Conservation (phyloP, 352 stramenopile species). For the Phytophthora boehmeriae region DNA sequence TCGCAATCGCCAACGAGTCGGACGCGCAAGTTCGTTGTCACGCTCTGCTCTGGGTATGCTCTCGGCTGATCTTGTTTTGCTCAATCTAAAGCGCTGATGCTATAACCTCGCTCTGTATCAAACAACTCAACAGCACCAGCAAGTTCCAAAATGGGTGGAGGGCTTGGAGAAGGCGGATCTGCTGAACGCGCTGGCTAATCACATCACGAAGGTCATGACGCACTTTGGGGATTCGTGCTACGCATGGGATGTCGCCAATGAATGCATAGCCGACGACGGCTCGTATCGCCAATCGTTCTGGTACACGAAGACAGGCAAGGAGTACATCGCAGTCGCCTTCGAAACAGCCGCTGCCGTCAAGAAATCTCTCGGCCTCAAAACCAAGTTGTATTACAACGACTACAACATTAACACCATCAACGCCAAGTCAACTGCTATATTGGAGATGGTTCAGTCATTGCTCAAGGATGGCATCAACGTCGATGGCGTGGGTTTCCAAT, state of each 20-base stretch:
- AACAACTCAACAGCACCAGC: conserved; percentile 12
- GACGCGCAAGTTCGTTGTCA: conserved; percentile 13
- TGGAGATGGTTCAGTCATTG: conserved; percentile 5
- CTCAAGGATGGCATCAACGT: conserved; percentile 4
- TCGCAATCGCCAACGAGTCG: conserved; percentile 3
- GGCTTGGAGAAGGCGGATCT: conserved; percentile 10
- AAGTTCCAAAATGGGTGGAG: conserved; percentile 13
- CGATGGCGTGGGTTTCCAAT: conserved; percentile 14
- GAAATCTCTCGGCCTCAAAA: conserved; percentile 8
- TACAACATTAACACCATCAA: conserved; percentile 13
- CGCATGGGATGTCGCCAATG: conserved; percentile 17
- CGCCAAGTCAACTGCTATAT: conserved; percentile 11
- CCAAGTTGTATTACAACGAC: conserved; percentile 3
- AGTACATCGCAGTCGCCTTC: conserved; percentile 17
- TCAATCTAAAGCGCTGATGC: background rate
- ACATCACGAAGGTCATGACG: conserved; percentile 13
- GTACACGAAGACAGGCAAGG: conserved; percentile 17
- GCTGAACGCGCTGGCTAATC: conserved; percentile 10
- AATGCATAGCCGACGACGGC: conserved; percentile 11
- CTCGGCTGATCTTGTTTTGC: background rate
- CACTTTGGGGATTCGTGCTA: conserved; percentile 12
- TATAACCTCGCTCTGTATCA: background rate
- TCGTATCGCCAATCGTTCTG: conserved; percentile 14
- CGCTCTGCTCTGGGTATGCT: conserved; percentile 12
- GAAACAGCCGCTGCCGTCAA: conserved; percentile 14